These are phyloP conservation scores for Sphenostylis stenocarpa DNA, from an alignment of 306 rosid genomes.

Conservation along the genomic window DNA sequence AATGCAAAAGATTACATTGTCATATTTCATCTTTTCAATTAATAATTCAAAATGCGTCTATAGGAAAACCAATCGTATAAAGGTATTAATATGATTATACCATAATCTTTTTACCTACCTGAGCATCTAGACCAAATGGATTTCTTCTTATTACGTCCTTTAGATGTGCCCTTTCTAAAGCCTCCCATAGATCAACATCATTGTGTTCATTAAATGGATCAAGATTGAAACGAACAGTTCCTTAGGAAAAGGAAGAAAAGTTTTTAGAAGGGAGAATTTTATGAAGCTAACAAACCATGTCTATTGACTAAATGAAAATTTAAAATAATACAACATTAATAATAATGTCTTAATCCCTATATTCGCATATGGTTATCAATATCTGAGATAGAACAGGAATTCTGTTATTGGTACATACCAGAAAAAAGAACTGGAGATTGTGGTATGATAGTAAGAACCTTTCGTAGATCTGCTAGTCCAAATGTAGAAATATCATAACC, in stretches of 20 bases:
- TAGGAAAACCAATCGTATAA: neutral
- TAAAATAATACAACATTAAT: neutral
- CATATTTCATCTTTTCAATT: neutral
- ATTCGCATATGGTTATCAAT: neutral
- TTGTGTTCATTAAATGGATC: conserved; percentile 82
- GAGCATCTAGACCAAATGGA: conserved; percentile 78
- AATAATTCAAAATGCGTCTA: neutral
- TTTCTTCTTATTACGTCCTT: conserved; percentile 69
- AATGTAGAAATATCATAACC: conserved; percentile 63
- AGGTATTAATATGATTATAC: neutral
- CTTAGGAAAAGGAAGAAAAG: conserved; percentile 35
- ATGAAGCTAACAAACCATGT: neutral
- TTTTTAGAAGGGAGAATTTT: conserved; percentile 6
- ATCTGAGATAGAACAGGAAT: conserved; percentile 1
- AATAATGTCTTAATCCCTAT: neutral
- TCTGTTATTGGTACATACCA: conserved; percentile 45
- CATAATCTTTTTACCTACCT: conserved; percentile 63
- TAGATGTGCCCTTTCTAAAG: conserved; percentile 79
- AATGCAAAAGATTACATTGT: conserved; percentile 19
- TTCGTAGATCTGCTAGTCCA: conserved; percentile 74
- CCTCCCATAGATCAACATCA: conserved; percentile 90
- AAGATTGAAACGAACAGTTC: conserved; percentile 82
- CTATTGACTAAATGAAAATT: neutral
- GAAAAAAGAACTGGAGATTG: conserved; percentile 91
- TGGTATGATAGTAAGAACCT: conserved; percentile 84